Conservation (phyloP, 805 yeast genomes). For the Helenozyma baotianmanensis region DNA sequence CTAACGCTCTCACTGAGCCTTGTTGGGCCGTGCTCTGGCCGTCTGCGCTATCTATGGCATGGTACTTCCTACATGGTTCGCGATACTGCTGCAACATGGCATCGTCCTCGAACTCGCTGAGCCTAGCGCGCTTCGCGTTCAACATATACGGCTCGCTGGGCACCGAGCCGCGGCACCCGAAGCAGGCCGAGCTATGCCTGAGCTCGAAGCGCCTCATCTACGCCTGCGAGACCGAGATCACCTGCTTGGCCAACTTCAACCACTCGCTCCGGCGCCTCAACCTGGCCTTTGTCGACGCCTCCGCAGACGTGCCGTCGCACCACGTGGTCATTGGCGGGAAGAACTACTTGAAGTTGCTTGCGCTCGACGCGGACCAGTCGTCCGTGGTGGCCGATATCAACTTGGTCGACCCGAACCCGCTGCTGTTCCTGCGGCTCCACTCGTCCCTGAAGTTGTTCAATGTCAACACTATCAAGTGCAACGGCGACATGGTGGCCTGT, state of each 20-base stretch:
- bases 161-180: constrained; percentile 11
- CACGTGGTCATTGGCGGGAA: constrained; percentile 41
- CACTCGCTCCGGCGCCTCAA: constrained; percentile 16
- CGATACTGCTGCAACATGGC: too few relatives aligned
- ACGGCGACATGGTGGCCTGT: constrained; percentile 32
- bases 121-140: constrained; percentile 53
- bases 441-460: constrained; percentile 23
- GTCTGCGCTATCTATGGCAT: too few relatives aligned
- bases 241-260: constrained; percentile 23
- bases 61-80: too few relatives aligned
- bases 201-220: constrained; percentile 11
- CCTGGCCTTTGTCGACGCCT: constrained; percentile 5
- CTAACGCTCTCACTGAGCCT: too few relatives aligned
- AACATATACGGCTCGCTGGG: constrained; percentile 48
- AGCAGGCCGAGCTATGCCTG: constrained; percentile 2
- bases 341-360: constrained; percentile 33
- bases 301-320: constrained; percentile 16
- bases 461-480: constrained; percentile 36
- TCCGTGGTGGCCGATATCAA: constrained; percentile 31
- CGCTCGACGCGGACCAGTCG: constrained; percentile 27
- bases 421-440: constrained; percentile 8
- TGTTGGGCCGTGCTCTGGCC: too few relatives aligned
- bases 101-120: constrained; percentile 13
- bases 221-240: constrained; percentile 20
- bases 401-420: constrained; percentile 24